Conservation (phyloP, 306 rosid genomes). For the Ormosia semicastrata region DNA sequence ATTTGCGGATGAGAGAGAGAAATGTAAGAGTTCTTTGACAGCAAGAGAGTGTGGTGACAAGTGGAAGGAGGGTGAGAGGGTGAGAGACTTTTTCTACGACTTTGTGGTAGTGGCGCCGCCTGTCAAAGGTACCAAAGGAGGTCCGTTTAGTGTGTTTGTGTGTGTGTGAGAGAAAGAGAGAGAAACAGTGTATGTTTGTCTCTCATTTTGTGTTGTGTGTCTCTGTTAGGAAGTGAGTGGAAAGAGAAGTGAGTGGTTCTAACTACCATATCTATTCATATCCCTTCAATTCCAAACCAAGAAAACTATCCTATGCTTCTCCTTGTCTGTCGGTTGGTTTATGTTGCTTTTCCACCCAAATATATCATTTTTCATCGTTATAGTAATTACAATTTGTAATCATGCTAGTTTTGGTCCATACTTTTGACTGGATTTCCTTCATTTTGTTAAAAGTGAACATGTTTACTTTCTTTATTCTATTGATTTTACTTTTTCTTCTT, state of each 20-base stretch:
- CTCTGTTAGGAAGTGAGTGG: slow-evolving; percentile 34
- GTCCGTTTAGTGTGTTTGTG: slow-evolving; percentile 21
- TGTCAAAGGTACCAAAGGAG: slow-evolving; percentile 35
- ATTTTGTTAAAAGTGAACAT: neutral
- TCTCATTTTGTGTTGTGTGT: neutral
- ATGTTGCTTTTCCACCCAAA: slow-evolving; percentile 39
- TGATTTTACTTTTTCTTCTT: neutral
- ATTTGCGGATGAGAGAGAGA: slow-evolving; percentile 56
- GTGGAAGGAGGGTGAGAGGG: slow-evolving; percentile 56
- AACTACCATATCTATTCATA: slow-evolving; percentile 67
- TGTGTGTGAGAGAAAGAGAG: slow-evolving; percentile 25
- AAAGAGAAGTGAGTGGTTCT: slow-evolving; percentile 48
- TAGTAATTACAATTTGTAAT: neutral
- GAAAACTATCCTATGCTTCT: slow-evolving; percentile 54
- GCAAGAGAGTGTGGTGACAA: slow-evolving; percentile 58
- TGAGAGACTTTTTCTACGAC: slow-evolving; percentile 70
- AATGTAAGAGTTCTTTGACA: slow-evolving; percentile 28
- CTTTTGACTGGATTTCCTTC: neutral
- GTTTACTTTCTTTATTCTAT: neutral
- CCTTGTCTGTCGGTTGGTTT: slow-evolving; percentile 63
- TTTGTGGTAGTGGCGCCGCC: slow-evolving; percentile 61
- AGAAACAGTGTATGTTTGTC: neutral
- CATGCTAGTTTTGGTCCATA: neutral
- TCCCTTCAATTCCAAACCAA: slow-evolving; percentile 65
- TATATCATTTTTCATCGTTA: neutral